Conservation (phyloP, 1,284 basidiomycete species). For the Sanghuangporus sanghuang region DNA sequence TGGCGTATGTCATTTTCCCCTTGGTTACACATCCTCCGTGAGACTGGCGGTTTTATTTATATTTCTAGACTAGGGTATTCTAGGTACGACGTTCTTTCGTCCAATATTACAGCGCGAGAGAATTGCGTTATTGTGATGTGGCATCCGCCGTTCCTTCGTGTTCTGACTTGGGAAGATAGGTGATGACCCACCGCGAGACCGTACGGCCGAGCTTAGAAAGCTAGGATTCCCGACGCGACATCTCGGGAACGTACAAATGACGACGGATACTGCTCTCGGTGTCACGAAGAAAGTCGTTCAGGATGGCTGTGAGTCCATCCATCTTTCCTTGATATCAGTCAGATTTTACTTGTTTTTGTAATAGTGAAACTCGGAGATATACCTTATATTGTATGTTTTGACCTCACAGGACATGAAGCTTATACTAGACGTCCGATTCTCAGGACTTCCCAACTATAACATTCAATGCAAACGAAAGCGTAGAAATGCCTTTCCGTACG, state of each 20-base stretch:
- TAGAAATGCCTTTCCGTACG: conserved; percentile 93
- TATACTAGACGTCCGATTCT: not conserved
- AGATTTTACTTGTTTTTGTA: not conserved
- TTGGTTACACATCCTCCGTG: not conserved
- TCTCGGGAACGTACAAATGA: conserved; percentile 90
- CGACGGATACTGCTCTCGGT: conserved; percentile 93
- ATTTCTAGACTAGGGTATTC: conserved; percentile 44
- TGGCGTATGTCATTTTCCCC: conserved; percentile 45
- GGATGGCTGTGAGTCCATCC: conserved; percentile 55
- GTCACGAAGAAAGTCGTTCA: conserved; percentile 87
- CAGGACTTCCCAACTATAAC: conserved; percentile 84
- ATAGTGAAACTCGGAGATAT: conserved; percentile 66
- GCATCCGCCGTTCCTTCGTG: too few relatives aligned
- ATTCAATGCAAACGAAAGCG: conserved; percentile 80
- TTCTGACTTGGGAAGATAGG: conserved; percentile 36
- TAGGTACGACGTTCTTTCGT: conserved; percentile 36
- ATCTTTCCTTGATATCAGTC: conserved; percentile 12
- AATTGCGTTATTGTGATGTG: too few relatives aligned
- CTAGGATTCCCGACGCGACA: conserved; percentile 85
- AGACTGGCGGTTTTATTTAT: not conserved
- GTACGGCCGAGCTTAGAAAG: conserved; percentile 81
- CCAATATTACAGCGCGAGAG: not conserved
- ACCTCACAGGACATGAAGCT: not conserved
- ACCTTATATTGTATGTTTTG: conserved; percentile 54
- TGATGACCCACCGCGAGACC: conserved; percentile 86